Base-by-base conservation (phyloP, 2,329 filamentous ascomycete genomes). In the Pseudogymnoascus sp. region DNA sequence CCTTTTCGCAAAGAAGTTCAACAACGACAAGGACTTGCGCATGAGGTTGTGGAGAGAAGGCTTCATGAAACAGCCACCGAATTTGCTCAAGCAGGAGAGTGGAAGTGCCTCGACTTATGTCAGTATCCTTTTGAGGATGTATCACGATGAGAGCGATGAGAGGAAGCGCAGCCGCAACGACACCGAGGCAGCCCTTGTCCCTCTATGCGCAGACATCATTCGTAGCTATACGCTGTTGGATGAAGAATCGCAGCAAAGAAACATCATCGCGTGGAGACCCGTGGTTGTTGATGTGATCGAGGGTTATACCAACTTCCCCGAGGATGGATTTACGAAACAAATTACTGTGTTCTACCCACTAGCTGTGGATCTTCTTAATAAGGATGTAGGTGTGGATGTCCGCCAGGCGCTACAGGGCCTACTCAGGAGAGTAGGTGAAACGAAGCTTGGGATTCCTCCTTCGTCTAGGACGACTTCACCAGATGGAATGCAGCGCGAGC, bases 41-140 rank as follows among this genome's bases (percentile, higher is more conserved):
- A 96, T 96, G 82, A 86, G 91, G 16, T 81, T 99, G 16, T 99
- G 95, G 91, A 83, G 92, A 60, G 94, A 99, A 74, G 94, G 95
- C 0, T 99, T 99, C 81, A 99, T 99, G 94, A 96, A 96, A 77
- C 94, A 99, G 73, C 93, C 94, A 14, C 94, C 94, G 2, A 99
- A 99, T 71, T 81, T 99, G 11, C 83, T 99, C 31, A 99, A 99
- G 78, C 94, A 99, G 74, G 94, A 99, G 77, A 91, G 86, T 65
- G 93, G 94, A 41, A 90, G 89, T 62, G 94, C 94, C 0, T 90
- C 91, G 2, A 97, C 95, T 1, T 99, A 99, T 73, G 91, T 99
- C 37, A 89, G 89, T 65, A 99, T 99, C 67, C 79, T 99, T 29
- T 91, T 99, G 77, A 84, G 94, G 59, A 99, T 99, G 94, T 99